Base-by-base conservation (phyloP, 768 basidiomycete genomes). In the Pisolithus sp. region DNA sequence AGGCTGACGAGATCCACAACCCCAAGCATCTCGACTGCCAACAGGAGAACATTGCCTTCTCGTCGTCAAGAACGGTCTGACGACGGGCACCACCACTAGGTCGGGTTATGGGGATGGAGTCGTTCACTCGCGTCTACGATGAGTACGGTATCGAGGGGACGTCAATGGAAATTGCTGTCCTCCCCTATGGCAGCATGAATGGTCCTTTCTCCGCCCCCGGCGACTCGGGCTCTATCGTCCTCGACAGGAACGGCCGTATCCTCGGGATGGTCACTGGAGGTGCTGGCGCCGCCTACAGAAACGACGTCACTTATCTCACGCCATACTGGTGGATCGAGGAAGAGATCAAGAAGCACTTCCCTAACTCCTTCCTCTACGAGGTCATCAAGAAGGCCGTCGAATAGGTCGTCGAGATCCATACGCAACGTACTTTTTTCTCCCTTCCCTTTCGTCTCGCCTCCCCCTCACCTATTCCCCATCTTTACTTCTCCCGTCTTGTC, bases 291-390 rank as follows among this genome's bases (percentile, higher is more conserved):
- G 49, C 54, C 9, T 44, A 57, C 54, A 31, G 40, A 40, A 60
- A 57, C 26, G 66, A 71, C 53, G 52, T 67, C 5, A 68, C 73
- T 28, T 73, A 73, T 54, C 66, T 64, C 37, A 74, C 73, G 18
- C 58, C 70, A n/a, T 62, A 70, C 55, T 48, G 58, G 30, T 71
- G 68, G 68, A 57, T 68, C 54, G 64, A 61, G 61, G 23, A 54
- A 58, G 56, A 37, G 21, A 67, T 67, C 48, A 61, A 65, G 54
- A 21, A 24, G 58, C 40, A 26, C 10, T 60, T 65, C 48, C 61
- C 65, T 30, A 38, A 54, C 24, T 31, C 49, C 40, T 21, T 38
- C 49, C 43, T 57, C 55, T 36, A 54, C 54, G 30, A 28, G 31
- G 30, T 31, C 3, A 21, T 23, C 10, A 8, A 21, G n/a, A n/a